These are phyloP conservation scores for Phytopythium helicoides DNA, from an alignment of 352 stramenopile genomes.

Conservation along the genomic window DNA sequence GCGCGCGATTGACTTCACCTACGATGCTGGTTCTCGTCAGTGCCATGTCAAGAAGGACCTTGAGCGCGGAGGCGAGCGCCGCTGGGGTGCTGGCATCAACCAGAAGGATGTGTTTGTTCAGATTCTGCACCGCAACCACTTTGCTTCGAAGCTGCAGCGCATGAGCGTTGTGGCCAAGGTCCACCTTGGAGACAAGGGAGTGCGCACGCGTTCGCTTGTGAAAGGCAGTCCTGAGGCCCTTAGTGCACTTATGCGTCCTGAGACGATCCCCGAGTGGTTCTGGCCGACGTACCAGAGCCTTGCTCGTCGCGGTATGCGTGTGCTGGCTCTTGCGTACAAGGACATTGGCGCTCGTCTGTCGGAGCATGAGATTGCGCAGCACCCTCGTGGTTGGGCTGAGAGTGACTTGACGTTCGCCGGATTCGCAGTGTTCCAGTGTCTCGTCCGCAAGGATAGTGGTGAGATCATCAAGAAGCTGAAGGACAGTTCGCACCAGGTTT, in stretches of 20 bases:
- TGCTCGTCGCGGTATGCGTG: slow-evolving; percentile 81
- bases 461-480: slow-evolving; percentile 93
- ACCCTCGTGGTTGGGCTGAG: slow-evolving; percentile 90
- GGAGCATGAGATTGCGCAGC: slow-evolving; percentile 73
- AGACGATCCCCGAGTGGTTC: slow-evolving; percentile 89
- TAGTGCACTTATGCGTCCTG: slow-evolving; percentile 72
- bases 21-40: slow-evolving; percentile 65
- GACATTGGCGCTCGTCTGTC: slow-evolving; percentile 77
- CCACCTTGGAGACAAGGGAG: slow-evolving; percentile 65
- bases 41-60: slow-evolving; percentile 76
- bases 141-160: slow-evolving; percentile 94
- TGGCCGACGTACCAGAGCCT: slow-evolving; percentile 86
- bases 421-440: slow-evolving; percentile 90
- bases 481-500: slow-evolving; percentile 90
- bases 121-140: slow-evolving; percentile 94
- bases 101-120: slow-evolving; percentile 84
- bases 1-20: slow-evolving; percentile 94
- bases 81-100: slow-evolving; percentile 63
- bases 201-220: slow-evolving; percentile 88
- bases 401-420: slow-evolving; percentile 94
- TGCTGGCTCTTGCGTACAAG: slow-evolving; percentile 97
- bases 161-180: slow-evolving; percentile 96
- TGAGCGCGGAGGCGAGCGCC: slow-evolving; percentile 62
- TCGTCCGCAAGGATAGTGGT: slow-evolving; percentile 96
- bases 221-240: slow-evolving; percentile 98